Evolutionary conservation across 2,329 filamentous ascomycete genomes (phyloP), one percentile per base, ranked within the genome.

Genomic region (Sclerotinia trifoliorum): DNA sequence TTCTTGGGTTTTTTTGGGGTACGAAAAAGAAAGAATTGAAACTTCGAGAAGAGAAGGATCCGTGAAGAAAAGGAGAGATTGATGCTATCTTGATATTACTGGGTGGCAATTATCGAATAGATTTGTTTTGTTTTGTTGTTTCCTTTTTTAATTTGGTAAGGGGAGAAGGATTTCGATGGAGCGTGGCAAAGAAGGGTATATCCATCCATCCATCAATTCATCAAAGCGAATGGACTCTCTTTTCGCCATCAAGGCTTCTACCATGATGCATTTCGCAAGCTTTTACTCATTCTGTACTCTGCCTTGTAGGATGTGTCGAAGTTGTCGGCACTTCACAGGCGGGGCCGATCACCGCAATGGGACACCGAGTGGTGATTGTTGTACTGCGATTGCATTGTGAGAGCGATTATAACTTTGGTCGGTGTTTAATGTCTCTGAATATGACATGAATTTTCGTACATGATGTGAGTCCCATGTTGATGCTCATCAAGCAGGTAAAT

Each of bases 11-110:
- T 54, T n/a, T 42, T 64, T 35, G 6, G n/a, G 24, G 24, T 55
- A 65, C n/a, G 62, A 65, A 56, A 65, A 65, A 65, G 39, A 44
- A 56, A 54, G 39, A 24, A 29, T n/a, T 65, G 39, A 65, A 56
- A 44, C 35, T 42, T 65, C 32, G 39, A 65, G 62, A 65, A 32
- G 19, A 10, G 5, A 17, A 29, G 48, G 49, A 65, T 55, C 61
- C 32, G 8, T 42, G 61, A 63, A 64, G 21, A 32, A 29, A 48
- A 48, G 11, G 17, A 32, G 58, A 58, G 48, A 49, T 42, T 42
- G 39, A 42, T 49, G 24, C 7, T 49, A 44, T 48, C n/a, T 49
- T 21, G 46, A 63, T 51, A 21, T 42, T 26, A 24, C 17, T 62
- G n/a, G 29, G 60, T 51, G 46, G 46, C 46, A 13, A 51, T 51